Evolutionary conservation across 164 flowering plant species (phyloP).

Genomic region (Umbellularia californica): DNA sequence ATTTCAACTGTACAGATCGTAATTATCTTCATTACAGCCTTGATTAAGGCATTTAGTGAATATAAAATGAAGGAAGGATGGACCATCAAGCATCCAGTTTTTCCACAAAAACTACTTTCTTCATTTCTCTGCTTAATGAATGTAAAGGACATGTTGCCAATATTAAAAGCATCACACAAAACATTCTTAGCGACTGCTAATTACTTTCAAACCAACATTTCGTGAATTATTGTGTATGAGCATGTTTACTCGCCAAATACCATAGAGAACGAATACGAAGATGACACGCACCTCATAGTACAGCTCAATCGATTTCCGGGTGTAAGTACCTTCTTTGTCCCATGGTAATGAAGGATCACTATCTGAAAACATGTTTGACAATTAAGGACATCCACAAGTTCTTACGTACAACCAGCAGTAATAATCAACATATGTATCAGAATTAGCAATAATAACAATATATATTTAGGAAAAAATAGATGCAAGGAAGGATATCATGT

Average conservation of each 20-base stretch:
- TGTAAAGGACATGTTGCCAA: neutral
- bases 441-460: neutral
- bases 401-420: neutral
- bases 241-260: neutral
- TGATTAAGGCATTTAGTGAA: too few relatives aligned
- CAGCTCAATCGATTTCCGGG: conserved; percentile 70
- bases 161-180: neutral
- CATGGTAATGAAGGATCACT: conserved; percentile 69
- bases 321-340: conserved; percentile 69
- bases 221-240: neutral
- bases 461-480: too few relatives aligned
- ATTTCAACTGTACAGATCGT: too few relatives aligned
- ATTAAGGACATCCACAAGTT: conserved; percentile 46
- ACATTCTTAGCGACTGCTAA: neutral
- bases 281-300: conserved; percentile 66
- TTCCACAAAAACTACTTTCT: too few relatives aligned
- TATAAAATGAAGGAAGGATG: too few relatives aligned
- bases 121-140: too few relatives aligned
- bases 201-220: neutral
- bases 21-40: too few relatives aligned
- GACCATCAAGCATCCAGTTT: too few relatives aligned
- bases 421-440: neutral
- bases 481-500: conserved; percentile 67
- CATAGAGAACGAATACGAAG: neutral
- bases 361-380: conserved; percentile 87